Percentiles rank a stretch among this genome's conserved stretches.
These are phyloP conservation scores for Solanum lycopersicoides DNA, from an alignment of 257 asterid species.

Conservation along the genomic window DNA sequence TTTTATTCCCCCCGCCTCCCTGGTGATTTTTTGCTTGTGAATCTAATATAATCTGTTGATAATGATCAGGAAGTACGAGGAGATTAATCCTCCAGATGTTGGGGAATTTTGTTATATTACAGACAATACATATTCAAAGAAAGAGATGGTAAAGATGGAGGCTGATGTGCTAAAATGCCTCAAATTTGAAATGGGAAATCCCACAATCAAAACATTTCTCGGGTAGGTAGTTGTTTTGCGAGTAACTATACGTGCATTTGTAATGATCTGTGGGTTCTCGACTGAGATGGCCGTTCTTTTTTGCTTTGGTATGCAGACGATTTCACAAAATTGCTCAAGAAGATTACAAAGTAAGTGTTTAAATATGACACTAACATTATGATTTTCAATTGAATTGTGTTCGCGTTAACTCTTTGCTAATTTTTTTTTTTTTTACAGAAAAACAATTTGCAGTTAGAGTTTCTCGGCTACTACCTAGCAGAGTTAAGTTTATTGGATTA, in stretches of 20 bases:
- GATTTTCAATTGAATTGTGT: background rate
- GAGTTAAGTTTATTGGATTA: constrained; percentile 81
- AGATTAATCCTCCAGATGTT: constrained; percentile 68
- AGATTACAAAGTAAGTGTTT: constrained; percentile 32
- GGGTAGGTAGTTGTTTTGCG: background rate
- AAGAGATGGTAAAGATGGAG: constrained; percentile 79
- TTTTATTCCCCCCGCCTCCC: background rate
- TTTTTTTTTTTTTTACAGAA: constrained; percentile 19
- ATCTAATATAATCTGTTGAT: background rate
- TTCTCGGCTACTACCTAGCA: constrained; percentile 63
- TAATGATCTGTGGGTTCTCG: background rate
- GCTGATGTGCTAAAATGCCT: constrained; percentile 64
- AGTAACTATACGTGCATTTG: background rate
- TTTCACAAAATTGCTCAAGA: constrained; percentile 44
- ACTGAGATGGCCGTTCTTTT: background rate
- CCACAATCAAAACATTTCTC: constrained; percentile 69
- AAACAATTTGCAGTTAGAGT: constrained; percentile 44
- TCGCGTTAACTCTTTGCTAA: background rate
- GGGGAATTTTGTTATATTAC: constrained; percentile 70
- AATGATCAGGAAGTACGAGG: constrained; percentile 69
- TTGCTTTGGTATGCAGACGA: constrained; percentile 10
- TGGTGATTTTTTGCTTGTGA: background rate
- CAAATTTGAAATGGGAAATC: constrained; percentile 77
- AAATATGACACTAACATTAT: background rate
- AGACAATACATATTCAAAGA: constrained; percentile 48